Evolutionary conservation across 106 monocot genomes (phyloP), one percentile per base, ranked within the genome.

Genomic region (Triglochin maritima): DNA sequence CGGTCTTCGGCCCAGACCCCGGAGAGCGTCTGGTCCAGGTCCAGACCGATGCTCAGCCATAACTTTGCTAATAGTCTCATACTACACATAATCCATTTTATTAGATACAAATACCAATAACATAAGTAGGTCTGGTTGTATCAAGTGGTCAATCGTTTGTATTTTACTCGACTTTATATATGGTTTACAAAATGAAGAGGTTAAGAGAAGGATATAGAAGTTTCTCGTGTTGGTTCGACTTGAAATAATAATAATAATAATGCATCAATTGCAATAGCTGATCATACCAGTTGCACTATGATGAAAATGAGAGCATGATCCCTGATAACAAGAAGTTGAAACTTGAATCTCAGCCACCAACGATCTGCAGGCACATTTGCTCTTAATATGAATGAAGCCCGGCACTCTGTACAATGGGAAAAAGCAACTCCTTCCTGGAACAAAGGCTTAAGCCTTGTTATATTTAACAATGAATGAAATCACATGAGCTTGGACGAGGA

Each of bases 301-400:
- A 89, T 60, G 66, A 94, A 94, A 65, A 96, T 88, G 64, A 96
- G 60, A 49, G 83, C 73, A 69, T 96, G 96, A 56, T 96, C 96
- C 68, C 96, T 83, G 54, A 88, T 74, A 71, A 96, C 96, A 74
- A 96, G 91, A 58, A 96, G 70, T 64, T 88, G 83, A 77, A 96
- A 96, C 69, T 91, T 96, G 62, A 96, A 54, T 71, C 87, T 87
- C 69, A 88, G 71, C 96, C 91, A 91, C 87, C 87, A 96, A 13
- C 96, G 85, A 82, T 96, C 96, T 16, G 91, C 83, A 17, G 96
- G 96, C 47, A 96, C 96, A 82, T 96, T 90, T 76, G 91, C 88
- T 68, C 96, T 85, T 57, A 96, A 75, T 48, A 96, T 29, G 61
- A 96, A 96, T 13, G 83, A 72, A 70, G 96, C 96, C 67, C 77